phyloP scores from a whole-genome alignment of 345 rosid species.

The Populus nigra region DNA sequence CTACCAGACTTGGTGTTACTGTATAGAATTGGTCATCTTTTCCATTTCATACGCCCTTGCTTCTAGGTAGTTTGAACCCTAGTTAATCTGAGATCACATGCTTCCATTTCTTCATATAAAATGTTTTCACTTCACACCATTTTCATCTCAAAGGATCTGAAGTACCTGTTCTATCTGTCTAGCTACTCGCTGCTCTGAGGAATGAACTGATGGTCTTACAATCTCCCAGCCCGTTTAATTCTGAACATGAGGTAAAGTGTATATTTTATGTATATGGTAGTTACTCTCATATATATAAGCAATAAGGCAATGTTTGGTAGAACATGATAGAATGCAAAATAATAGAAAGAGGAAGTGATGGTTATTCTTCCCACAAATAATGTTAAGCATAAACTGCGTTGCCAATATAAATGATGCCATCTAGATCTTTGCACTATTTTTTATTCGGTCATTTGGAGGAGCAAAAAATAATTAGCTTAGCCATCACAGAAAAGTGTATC shows the following conservation, averaged over 20 bases:
- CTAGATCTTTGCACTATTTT: neutral
- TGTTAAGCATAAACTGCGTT: neutral
- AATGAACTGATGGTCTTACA: conserved; percentile 60
- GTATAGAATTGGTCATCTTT: neutral
- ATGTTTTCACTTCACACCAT: conserved; percentile 1
- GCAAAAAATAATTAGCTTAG: neutral
- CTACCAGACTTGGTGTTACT: neutral
- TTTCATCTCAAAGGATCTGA: neutral
- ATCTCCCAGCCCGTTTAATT: conserved; percentile 70
- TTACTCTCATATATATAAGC: neutral
- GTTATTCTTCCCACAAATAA: neutral
- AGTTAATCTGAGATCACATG: conserved; percentile 4
- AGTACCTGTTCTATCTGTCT: conserved; percentile 17
- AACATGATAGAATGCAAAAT: neutral
- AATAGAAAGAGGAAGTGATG: neutral
- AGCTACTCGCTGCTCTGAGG: conserved; percentile 90
- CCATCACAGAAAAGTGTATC: neutral
- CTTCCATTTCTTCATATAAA: neutral
- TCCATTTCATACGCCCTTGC: neutral
- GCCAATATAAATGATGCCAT: neutral
- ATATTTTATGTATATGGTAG: neutral
- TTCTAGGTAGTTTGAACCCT: neutral
- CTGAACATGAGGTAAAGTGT: conserved; percentile 66
- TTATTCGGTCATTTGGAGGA: neutral
- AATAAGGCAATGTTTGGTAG: neutral